Evolutionary conservation across 306 rosid species (phyloP).

Genomic region (Oemleria cerasiformis): DNA sequence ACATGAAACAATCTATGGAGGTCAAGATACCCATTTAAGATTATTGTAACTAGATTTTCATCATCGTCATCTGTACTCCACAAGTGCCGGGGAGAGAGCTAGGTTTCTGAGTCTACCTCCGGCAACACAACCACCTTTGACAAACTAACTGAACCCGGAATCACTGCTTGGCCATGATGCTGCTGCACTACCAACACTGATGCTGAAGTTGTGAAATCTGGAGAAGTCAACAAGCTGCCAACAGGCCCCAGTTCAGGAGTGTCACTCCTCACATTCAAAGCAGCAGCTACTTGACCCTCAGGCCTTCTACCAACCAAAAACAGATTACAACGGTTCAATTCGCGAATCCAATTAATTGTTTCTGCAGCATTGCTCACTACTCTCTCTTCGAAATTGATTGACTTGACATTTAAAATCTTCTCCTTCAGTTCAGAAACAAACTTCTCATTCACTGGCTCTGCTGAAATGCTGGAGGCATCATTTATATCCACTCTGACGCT

Average conservation of each 20-base stretch:
- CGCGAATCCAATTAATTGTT: constrained; percentile 23
- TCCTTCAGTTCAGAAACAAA: constrained; percentile 31
- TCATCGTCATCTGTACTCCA: constrained; percentile 2
- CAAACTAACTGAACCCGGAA: not conserved
- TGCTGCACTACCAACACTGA: constrained; percentile 65
- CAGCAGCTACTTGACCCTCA: constrained; percentile 36
- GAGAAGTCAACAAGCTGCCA: constrained; percentile 41
- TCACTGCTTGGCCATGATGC: constrained; percentile 13
- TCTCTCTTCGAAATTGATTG: constrained; percentile 41
- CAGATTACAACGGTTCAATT: constrained; percentile 39
- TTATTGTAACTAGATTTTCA: not conserved
- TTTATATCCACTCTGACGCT: constrained; percentile 25
- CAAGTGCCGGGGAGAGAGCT: not conserved
- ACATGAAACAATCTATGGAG: not conserved
- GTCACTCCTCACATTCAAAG: constrained; percentile 34
- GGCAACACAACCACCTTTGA: constrained; percentile 20
- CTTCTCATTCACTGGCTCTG: constrained; percentile 19
- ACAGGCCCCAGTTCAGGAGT: constrained; percentile 56
- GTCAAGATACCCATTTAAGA: not conserved
- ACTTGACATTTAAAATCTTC: constrained; percentile 16
- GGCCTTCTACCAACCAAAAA: constrained; percentile 52
- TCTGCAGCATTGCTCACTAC: constrained; percentile 30
- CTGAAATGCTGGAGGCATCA: not conserved
- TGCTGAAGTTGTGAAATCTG: constrained; percentile 39
- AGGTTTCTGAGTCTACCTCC: constrained; percentile 18